A percentile compares a stretch with the other conserved stretches of the same genome.
phyloP scores from a whole-genome alignment of 176 grass and related monocot species.

The Thalia dealbata region DNA sequence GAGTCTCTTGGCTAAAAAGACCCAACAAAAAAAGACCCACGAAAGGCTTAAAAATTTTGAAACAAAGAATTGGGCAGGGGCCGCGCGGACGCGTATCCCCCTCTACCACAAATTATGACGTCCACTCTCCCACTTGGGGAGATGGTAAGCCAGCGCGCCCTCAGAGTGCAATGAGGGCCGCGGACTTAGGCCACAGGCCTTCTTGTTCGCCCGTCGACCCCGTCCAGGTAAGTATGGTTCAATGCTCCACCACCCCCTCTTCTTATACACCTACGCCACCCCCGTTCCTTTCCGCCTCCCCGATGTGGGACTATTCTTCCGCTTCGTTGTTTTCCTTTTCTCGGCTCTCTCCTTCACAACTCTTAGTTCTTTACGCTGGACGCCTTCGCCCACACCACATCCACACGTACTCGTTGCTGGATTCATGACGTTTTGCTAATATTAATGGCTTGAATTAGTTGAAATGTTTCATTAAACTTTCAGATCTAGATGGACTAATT shows the following conservation, averaged over 20 bases:
- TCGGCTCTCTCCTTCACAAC: no score
- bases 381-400: no score
- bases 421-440: no score
- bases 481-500: no score
- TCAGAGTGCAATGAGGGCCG: conserved; percentile 8
- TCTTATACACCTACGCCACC: neutral
- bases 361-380: no score
- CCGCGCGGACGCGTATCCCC: conserved; percentile 20
- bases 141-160: conserved; percentile 6
- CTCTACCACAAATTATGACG: conserved; percentile 8
- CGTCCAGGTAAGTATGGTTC: conserved; percentile 6
- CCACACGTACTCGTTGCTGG: no score
- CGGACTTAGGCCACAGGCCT: conserved; percentile 4
- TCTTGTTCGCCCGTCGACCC: neutral
- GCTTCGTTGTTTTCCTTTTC: no score
- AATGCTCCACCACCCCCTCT: rapidly evolving
- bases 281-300: rapidly evolving
- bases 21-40: no score
- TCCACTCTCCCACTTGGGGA: conserved; percentile 5
- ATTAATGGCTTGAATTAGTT: no score
- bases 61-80: neutral
- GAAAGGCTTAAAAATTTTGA: neutral
- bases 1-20: no score
- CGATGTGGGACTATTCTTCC: conserved; percentile 7
- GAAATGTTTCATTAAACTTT: no score